phyloP scores from a whole-genome alignment of 306 rosid genomes.

The Cucurbita pepo region DNA sequence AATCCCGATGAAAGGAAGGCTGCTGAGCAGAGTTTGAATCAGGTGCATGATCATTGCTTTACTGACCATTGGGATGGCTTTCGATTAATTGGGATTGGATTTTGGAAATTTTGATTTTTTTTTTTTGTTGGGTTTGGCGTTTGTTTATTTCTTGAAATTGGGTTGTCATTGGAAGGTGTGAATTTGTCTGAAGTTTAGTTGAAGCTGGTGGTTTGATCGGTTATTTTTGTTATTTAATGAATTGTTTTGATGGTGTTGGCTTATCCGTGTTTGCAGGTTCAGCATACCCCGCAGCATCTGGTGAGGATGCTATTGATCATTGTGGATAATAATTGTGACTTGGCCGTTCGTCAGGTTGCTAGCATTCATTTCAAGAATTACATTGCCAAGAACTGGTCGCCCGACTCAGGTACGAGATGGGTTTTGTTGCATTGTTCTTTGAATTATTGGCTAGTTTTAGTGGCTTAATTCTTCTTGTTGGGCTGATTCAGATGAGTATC shows the following conservation, averaged over 20 bases:
- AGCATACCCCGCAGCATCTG: conserved; percentile 83
- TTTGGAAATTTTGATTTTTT: not conserved
- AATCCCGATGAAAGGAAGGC: conserved; percentile 88
- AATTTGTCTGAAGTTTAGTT: not conserved
- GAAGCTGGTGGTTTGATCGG: not conserved
- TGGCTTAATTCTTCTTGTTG: conserved; percentile 9
- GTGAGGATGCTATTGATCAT: conserved; percentile 79
- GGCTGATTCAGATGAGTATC: conserved; percentile 44
- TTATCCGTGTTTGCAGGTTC: conserved; percentile 37
- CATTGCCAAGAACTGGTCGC: conserved; percentile 83
- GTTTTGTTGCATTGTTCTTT: conserved; percentile 1
- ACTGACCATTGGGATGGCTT: not conserved
- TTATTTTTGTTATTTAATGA: not conserved
- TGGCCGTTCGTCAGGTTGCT: conserved; percentile 87
- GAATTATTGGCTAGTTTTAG: not conserved
- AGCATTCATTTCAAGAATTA: conserved; percentile 97
- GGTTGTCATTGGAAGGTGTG: not conserved
- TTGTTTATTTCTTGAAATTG: not conserved
- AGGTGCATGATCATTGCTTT: conserved; percentile 28
- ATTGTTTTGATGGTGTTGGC: not conserved
- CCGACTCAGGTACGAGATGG: conserved; percentile 49
- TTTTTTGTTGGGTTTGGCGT: not conserved
- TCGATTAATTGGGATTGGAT: not conserved
- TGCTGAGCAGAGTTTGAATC: conserved; percentile 78
- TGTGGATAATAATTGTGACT: conserved; percentile 65